These are phyloP conservation scores for Globisporangium radiosum DNA, from an alignment of 352 stramenopile species.

Conservation along the genomic window DNA sequence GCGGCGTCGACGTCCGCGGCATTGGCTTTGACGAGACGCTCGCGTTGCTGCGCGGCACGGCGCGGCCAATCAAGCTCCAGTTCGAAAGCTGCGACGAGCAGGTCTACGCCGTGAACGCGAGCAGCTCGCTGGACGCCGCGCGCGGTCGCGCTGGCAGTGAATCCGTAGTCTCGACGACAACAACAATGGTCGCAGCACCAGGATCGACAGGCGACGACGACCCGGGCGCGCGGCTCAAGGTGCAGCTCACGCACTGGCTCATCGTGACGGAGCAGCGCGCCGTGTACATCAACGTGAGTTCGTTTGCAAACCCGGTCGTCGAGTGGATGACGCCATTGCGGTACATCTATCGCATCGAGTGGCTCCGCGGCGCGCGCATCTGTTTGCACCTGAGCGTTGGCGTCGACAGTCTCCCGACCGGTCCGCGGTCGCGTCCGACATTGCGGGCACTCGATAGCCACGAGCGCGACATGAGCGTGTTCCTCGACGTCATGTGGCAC, in stretches of 20 bases:
- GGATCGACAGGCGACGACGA: conserved; percentile 16
- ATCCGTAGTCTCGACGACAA: too few species aligned
- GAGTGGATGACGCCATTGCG: conserved; percentile 88
- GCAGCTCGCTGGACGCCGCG: not conserved
- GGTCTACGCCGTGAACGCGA: conserved; percentile 23
- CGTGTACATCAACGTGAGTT: conserved; percentile 83
- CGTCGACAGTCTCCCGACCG: conserved; percentile 79
- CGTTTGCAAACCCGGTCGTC: conserved; percentile 64
- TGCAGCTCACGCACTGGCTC: conserved; percentile 79
- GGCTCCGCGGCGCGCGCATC: conserved; percentile 52
- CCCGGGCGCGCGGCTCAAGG: conserved; percentile 39
- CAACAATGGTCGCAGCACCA: conserved; percentile 2
- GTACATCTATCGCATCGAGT: conserved; percentile 82
- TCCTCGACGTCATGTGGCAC: conserved; percentile 85
- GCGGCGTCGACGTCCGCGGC: conserved; percentile 73
- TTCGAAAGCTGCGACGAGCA: conserved; percentile 80
- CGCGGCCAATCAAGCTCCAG: conserved; percentile 64
- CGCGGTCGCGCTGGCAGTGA: not conserved
- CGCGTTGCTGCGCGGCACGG: conserved; percentile 63
- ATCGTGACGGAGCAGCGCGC: conserved; percentile 84
- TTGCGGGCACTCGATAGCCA: conserved; percentile 67
- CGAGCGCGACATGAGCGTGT: conserved; percentile 83
- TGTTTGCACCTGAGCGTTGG: conserved; percentile 78
- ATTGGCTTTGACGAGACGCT: conserved; percentile 85
- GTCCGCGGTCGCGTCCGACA: conserved; percentile 59